Evolutionary conservation across 2,329 filamentous ascomycete genomes (phyloP), one percentile per base, ranked within the genome.

Genomic region (Colletotrichum higginsianum): DNA sequence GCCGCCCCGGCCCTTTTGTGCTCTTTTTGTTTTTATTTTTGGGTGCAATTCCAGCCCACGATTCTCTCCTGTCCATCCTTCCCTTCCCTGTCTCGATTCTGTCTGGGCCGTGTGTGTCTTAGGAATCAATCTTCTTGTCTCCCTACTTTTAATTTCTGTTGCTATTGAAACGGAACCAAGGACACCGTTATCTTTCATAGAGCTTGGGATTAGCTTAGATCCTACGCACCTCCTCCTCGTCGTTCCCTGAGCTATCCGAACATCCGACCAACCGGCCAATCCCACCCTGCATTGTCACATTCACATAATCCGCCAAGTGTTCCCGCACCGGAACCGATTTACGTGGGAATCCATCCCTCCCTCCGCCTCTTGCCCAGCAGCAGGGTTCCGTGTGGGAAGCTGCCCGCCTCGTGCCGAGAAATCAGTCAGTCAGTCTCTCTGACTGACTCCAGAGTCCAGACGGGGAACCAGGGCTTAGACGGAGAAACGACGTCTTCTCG

Each of bases 401-500:
- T 46, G 47, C 60, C n/a, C 60, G 35, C 60, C 46, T 62, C 60
- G 57, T 57, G 68, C 64, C 64, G 57, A 71, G 68, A 23, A 50
- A 66, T 61, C 56, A 71, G 49, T 49, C 30, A 35, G 30, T 35
- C 30, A 69, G 26, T 30, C 26, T 30, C 5, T 30, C 26, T 30
- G 26, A 50, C 15, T 5, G 35, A 23, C 38, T 38, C 42, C 16
- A 38, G 40, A 46, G 21, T 26, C 15, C 53, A 23, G 35, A 57
- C 53, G 35, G 63, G 30, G 30, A 9, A 71, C 63, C 61, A 68
- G 68, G 68, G 68, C 68, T 68, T 52, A 68, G 68, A 68, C 68
- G 58, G 60, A 35, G 38, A 30, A n/a, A 61, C 46, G 46, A 50
- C 68, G 53, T 71, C 57, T 23, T 63, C 61, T 58, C 58, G 46